Percentiles rank a stretch among this genome's conserved stretches.
Evolutionary conservation across 2,329 filamentous ascomycete genomes (phyloP).

Genomic region (Phoma herbarum): DNA sequence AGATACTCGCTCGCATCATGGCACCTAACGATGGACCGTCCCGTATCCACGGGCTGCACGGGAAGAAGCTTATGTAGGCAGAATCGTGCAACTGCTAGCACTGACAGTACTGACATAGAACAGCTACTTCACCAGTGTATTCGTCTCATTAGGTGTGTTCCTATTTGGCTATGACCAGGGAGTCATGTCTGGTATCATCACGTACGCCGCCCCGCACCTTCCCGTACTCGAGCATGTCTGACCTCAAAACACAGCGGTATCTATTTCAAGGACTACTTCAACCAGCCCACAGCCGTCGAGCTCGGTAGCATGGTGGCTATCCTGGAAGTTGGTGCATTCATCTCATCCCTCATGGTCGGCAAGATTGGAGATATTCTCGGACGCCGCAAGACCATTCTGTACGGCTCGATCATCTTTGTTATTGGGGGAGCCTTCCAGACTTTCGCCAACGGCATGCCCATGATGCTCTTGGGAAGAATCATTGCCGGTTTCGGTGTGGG

Average conservation of each 20-base stretch:
- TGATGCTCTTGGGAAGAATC: slow-evolving; percentile 73
- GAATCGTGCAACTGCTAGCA: neutral
- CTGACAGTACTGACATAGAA: slow-evolving; percentile 22
- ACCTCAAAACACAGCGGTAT: slow-evolving; percentile 69
- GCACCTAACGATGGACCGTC: slow-evolving; percentile 73
- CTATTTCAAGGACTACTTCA: slow-evolving; percentile 91
- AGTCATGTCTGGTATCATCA: slow-evolving; percentile 82
- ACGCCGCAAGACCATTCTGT: slow-evolving; percentile 87
- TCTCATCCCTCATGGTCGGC: slow-evolving; percentile 86
- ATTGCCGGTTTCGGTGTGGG: slow-evolving; percentile 62
- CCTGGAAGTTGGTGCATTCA: slow-evolving; percentile 90
- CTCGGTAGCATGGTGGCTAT: slow-evolving; percentile 98
- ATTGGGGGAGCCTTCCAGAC: slow-evolving; percentile 86
- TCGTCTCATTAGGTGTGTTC: slow-evolving; percentile 86
- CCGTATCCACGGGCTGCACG: slow-evolving; percentile 89
- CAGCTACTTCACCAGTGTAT: slow-evolving; percentile 94
- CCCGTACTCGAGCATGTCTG: slow-evolving; percentile 37
- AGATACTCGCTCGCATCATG: slow-evolving; percentile 84
- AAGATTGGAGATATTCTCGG: slow-evolving; percentile 92
- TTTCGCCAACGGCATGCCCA: slow-evolving; percentile 80
- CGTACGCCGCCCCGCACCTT: slow-evolving; percentile 59
- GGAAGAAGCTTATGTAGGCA: slow-evolving; percentile 87
- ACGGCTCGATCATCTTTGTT: slow-evolving; percentile 88
- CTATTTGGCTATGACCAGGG: slow-evolving; percentile 91
- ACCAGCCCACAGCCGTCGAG: slow-evolving; percentile 84